These are phyloP conservation scores for Lonicera japonica DNA, from an alignment of 129 eudicot species.

Conservation along the genomic window DNA sequence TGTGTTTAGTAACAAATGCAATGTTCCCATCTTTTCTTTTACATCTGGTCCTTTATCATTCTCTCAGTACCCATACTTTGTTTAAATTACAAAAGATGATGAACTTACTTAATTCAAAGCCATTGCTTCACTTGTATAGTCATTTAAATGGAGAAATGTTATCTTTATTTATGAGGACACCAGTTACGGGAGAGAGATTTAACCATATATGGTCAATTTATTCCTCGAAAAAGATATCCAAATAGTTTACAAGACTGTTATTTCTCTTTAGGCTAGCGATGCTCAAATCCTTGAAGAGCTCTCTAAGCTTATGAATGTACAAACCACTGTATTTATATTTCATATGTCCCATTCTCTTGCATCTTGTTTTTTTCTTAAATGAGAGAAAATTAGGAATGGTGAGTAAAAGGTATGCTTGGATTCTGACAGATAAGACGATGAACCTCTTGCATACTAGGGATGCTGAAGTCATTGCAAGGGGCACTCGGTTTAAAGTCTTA, in stretches of 20 bases:
- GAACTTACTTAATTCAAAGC: conserved; percentile 23
- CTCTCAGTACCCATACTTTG: conserved; percentile 19
- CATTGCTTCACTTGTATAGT: conserved; percentile 24
- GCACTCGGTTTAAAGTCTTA: conserved; percentile 37
- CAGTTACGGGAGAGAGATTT: conserved; percentile 16
- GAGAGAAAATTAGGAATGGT: conserved; percentile 36
- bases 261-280: conserved; percentile 25
- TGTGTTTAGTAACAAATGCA: conserved; percentile 20
- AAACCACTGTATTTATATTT: conserved; percentile 20
- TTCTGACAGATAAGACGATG: conserved; percentile 29
- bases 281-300: conserved; percentile 34
- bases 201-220: conserved; percentile 16
- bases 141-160: conserved; percentile 24
- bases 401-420: conserved; percentile 50
- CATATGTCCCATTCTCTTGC: conserved; percentile 32
- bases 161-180: conserved; percentile 31
- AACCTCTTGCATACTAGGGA: conserved; percentile 21
- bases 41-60: conserved; percentile 18
- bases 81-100: conserved; percentile 27
- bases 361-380: conserved; percentile 17
- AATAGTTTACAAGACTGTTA: conserved; percentile 6
- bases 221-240: conserved; percentile 23
- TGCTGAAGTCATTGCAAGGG: conserved; percentile 32
- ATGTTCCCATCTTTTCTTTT: conserved; percentile 38
- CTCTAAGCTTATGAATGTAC: conserved; percentile 19